These are phyloP conservation scores for Penicillium alfredii DNA, from an alignment of 495 filamentous ascomycete genomes.

Conservation along the genomic window DNA sequence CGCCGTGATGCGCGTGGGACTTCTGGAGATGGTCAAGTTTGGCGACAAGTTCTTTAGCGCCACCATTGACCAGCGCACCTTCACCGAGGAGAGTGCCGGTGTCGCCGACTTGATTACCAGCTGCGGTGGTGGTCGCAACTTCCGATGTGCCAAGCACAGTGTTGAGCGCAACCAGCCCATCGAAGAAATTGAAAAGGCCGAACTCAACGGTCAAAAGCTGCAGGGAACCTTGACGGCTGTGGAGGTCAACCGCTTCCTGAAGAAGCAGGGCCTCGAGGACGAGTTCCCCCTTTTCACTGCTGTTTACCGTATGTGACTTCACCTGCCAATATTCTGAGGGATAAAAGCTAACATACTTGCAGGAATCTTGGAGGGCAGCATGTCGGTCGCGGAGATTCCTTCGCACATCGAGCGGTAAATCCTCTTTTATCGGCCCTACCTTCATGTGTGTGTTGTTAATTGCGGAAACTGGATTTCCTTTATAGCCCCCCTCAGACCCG, in stretches of 20 bases:
- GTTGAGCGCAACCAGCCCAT: slow-evolving; percentile 73
- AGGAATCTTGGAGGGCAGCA: slow-evolving; percentile 39
- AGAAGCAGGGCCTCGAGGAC: slow-evolving; percentile 63
- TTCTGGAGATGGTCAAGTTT: slow-evolving; percentile 93
- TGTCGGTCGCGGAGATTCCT: slow-evolving; percentile 41
- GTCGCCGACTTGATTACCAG: slow-evolving; percentile 95
- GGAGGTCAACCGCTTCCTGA: slow-evolving; percentile 86
- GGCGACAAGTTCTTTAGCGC: slow-evolving; percentile 86
- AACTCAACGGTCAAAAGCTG: slow-evolving; percentile 95
- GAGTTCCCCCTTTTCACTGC: slow-evolving; percentile 91
- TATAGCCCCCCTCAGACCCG: slow-evolving; percentile 20
- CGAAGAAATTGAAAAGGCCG: slow-evolving; percentile 77
- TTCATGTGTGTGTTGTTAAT: slow-evolving; percentile 30
- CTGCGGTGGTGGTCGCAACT: slow-evolving; percentile 87
- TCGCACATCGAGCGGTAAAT: slow-evolving; percentile 42
- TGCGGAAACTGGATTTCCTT: slow-evolving; percentile 17
- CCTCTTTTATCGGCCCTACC: slow-evolving; percentile 11
- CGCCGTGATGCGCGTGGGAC: slow-evolving; percentile 90
- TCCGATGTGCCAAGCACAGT: slow-evolving; percentile 84
- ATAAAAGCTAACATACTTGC: slow-evolving; percentile 16
- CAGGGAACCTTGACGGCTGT: slow-evolving; percentile 88
- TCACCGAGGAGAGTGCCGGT: slow-evolving; percentile 93
- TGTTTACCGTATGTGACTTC: slow-evolving; percentile 52
- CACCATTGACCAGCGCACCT: slow-evolving; percentile 70
- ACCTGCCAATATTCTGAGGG: not conserved